Evolutionary conservation across 306 rosid species (phyloP).

Genomic region (Canavalia ensiformis): DNA sequence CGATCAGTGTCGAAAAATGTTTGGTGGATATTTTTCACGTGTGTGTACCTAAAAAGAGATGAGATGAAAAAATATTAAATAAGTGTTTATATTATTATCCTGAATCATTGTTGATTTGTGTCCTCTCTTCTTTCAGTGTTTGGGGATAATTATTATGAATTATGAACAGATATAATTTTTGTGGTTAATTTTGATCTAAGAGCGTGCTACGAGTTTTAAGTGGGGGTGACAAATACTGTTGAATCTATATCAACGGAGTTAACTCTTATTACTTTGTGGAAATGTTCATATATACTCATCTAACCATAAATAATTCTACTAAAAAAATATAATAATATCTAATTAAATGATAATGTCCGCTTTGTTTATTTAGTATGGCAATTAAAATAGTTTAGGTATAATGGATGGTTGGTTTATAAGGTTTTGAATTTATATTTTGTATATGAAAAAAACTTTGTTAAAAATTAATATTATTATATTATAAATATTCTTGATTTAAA

Average conservation of each 20-base stretch:
- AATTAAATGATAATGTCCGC: neutral
- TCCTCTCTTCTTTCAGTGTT: neutral
- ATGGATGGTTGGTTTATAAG: too few species aligned
- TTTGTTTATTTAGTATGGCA: neutral
- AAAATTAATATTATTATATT: too few species aligned
- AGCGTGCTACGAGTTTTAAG: neutral
- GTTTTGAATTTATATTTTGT: too few species aligned
- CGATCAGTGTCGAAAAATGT: too few species aligned
- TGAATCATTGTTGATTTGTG: neutral
- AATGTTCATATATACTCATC: neutral
- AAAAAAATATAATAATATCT: too few species aligned
- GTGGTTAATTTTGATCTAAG: constrained; percentile 20
- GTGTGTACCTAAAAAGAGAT: too few species aligned
- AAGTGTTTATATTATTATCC: neutral
- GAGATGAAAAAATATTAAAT: too few species aligned
- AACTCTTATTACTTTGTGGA: neutral
- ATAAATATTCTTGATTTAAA: too few species aligned
- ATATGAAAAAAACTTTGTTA: too few species aligned
- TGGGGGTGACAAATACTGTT: neutral
- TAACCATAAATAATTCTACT: too few species aligned
- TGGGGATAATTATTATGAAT: neutral
- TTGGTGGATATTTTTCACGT: too few species aligned
- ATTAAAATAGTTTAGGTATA: too few species aligned
- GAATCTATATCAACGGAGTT: neutral
- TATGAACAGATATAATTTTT: neutral